These are phyloP conservation scores for Linanthus parryae DNA, from an alignment of 148 eudicot species.

Conservation along the genomic window DNA sequence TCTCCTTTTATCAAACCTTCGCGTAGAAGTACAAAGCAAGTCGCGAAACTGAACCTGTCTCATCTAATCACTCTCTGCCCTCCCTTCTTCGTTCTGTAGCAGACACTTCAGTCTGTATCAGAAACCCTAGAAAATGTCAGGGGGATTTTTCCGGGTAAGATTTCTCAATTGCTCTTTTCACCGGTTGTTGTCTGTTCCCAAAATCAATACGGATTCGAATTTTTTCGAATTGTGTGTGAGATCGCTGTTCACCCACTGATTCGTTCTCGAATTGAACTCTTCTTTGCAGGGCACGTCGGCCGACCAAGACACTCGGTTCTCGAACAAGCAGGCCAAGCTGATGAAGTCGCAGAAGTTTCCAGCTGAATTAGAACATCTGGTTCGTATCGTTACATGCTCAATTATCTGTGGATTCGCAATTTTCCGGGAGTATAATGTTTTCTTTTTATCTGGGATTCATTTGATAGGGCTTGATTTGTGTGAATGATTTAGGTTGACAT, in stretches of 20 bases:
- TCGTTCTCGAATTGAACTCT: background rate
- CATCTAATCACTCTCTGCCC: too few species aligned
- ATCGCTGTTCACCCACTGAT: slow-evolving; percentile 4
- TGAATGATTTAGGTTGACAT: slow-evolving; percentile 64
- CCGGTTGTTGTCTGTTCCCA: background rate
- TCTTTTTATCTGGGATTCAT: too few species aligned
- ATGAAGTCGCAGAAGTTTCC: slow-evolving; percentile 91
- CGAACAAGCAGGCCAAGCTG: slow-evolving; percentile 94
- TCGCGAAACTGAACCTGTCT: too few species aligned
- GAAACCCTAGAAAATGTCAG: slow-evolving; percentile 99
- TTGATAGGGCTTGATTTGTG: too few species aligned
- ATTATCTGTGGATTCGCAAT: background rate
- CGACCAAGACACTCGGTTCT: slow-evolving; percentile 95
- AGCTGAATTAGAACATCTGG: slow-evolving; percentile 84
- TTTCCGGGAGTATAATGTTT: slow-evolving; percentile 1
- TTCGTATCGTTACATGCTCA: slow-evolving; percentile 27
- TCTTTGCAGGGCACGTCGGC: slow-evolving; percentile 81
- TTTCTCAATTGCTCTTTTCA: background rate
- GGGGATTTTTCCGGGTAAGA: slow-evolving; percentile 95
- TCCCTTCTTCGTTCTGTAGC: too few species aligned
- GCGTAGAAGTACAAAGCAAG: too few species aligned
- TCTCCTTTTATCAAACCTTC: too few species aligned
- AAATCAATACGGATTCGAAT: background rate
- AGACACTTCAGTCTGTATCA: too few species aligned
- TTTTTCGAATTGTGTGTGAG: background rate